phyloP scores from a whole-genome alignment of 257 asterid species.

The Jaltomata sinuosa region DNA sequence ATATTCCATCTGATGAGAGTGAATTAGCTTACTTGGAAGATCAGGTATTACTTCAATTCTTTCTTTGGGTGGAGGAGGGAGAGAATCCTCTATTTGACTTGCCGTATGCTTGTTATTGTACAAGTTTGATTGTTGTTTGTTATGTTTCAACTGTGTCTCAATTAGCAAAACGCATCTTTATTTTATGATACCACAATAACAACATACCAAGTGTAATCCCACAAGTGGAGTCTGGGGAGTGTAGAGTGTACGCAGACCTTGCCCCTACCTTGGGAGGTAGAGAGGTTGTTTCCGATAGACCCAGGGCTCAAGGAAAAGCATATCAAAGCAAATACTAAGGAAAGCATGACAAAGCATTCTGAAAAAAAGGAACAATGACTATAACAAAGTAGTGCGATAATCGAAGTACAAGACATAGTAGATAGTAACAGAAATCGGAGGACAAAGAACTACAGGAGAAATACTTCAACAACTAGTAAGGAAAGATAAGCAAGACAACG shows the following conservation, averaged over 20 bases:
- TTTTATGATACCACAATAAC: not conserved
- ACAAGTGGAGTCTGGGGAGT: not conserved
- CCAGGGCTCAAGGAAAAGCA: no score
- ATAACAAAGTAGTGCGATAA: no score
- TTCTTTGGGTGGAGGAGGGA: slow-evolving; percentile 4
- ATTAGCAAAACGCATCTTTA: not conserved
- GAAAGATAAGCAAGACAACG: no score
- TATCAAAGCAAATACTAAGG: no score
- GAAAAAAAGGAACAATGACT: not conserved
- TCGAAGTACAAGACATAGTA: no score
- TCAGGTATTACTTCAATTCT: slow-evolving; percentile 38
- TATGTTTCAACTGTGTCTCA: not conserved
- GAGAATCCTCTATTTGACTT: not conserved
- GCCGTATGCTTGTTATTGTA: not conserved
- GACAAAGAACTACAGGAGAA: no score
- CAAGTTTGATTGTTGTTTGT: not conserved
- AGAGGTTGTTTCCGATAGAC: not conserved
- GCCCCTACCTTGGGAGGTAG: not conserved
- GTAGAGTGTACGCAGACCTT: not conserved
- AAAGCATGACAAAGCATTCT: no score
- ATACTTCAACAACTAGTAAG: no score
- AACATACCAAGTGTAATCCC: not conserved
- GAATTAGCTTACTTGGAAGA: slow-evolving; percentile 72
- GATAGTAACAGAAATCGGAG: no score
- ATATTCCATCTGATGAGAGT: slow-evolving; percentile 61